Evolutionary conservation across 2,329 filamentous ascomycete species (phyloP).

Genomic region (Trichophyton mentagrophytes): DNA sequence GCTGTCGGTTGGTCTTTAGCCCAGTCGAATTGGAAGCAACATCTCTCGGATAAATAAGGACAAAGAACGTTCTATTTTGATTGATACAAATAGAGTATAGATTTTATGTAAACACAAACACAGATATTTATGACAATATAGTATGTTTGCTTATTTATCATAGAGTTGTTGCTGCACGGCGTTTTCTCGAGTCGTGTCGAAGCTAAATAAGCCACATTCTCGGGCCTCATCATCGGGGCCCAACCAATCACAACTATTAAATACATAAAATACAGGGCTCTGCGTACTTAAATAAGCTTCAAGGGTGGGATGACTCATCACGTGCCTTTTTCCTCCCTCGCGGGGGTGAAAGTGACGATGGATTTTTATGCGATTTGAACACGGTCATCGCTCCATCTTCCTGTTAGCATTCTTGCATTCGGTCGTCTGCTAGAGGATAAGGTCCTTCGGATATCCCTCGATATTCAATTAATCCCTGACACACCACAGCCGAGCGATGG

Average conservation of each 20-base stretch:
- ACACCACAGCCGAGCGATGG: slow-evolving; percentile 8
- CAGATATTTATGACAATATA: not conserved
- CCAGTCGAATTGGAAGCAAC: slow-evolving; percentile 32
- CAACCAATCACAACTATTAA: not conserved
- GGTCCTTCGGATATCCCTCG: not conserved
- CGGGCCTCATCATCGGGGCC: not conserved
- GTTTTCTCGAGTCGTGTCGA: too few species aligned
- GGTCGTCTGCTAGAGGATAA: not conserved
- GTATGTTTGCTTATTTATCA: not conserved
- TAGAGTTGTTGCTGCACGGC: too few species aligned
- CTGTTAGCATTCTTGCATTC: not conserved
- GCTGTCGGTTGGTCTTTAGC: slow-evolving; percentile 66
- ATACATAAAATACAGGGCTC: not conserved
- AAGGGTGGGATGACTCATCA: slow-evolving; percentile 7
- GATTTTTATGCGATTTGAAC: not conserved
- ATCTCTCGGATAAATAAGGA: not conserved
- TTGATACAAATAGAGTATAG: not conserved
- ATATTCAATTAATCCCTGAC: not conserved
- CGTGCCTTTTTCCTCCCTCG: not conserved
- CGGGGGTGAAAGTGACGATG: not conserved
- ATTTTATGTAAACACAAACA: not conserved
- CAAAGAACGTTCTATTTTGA: not conserved
- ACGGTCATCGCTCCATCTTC: not conserved
- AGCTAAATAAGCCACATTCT: not conserved
- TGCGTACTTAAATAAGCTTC: slow-evolving; percentile 5